Evolutionary conservation across 352 stramenopile species (phyloP).

Genomic region (Aphanomyces cochlioides): DNA sequence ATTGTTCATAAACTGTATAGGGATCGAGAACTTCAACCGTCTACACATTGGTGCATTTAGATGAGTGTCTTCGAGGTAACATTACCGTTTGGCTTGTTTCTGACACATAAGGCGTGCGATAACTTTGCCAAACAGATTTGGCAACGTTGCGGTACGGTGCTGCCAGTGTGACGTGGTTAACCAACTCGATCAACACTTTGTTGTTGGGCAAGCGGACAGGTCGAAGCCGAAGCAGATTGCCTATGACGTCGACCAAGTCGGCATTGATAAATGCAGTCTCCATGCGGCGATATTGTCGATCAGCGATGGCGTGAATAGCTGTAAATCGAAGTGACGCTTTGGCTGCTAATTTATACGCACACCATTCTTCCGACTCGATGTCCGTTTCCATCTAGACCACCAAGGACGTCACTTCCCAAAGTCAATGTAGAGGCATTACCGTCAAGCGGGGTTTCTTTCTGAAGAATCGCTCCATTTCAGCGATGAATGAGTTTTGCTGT

Average conservation of each 20-base stretch:
- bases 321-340: background rate
- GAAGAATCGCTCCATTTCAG: slow-evolving; percentile 5
- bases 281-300: slow-evolving; percentile 16
- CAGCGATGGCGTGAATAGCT: slow-evolving; percentile 19
- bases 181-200: slow-evolving; percentile 18
- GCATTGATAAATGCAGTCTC: slow-evolving; percentile 28
- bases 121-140: background rate
- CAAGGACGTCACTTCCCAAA: background rate
- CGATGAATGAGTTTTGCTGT: slow-evolving; percentile 10
- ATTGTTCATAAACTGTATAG: slow-evolving; percentile 22
- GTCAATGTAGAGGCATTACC: background rate
- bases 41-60: background rate
- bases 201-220: background rate
- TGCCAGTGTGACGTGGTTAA: slow-evolving; percentile 3
- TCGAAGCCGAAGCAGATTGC: background rate
- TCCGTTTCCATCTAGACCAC: slow-evolving; percentile 13
- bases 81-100: background rate
- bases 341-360: slow-evolving; percentile 21
- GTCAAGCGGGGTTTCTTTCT: slow-evolving; percentile 7
- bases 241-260: background rate
- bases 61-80: too few species aligned
- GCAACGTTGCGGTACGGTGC: slow-evolving; percentile 12
- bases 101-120: background rate
- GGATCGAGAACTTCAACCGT: slow-evolving; percentile 16
- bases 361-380: slow-evolving; percentile 17